These are phyloP conservation scores for Suillus brevipes DNA, from an alignment of 768 basidiomycete genomes.

Conservation along the genomic window DNA sequence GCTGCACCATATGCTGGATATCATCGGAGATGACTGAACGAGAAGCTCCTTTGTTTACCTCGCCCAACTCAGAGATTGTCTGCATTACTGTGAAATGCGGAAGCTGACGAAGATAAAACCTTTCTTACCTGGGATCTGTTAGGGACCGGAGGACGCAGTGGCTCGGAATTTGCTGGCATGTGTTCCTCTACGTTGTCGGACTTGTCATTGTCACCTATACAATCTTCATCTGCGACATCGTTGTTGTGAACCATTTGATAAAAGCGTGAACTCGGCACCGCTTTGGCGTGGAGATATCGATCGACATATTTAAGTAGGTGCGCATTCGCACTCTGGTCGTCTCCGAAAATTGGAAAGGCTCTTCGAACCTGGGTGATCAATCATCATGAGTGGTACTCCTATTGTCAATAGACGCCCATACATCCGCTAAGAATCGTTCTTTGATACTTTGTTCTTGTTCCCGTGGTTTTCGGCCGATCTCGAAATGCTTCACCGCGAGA, in stretches of 20 bases:
- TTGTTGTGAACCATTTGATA: not conserved
- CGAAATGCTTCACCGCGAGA: conserved; percentile 6
- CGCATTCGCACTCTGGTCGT: not conserved
- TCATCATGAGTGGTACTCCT: not conserved
- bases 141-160: not conserved
- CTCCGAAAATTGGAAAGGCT: not conserved
- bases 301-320: not conserved
- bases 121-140: not conserved
- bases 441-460: conserved; percentile 1
- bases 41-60: not conserved
- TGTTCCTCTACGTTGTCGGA: not conserved
- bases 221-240: too few relatives aligned
- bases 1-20: not conserved
- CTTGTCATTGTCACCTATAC: not conserved
- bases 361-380: not conserved
- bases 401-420: not conserved
- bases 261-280: not conserved
- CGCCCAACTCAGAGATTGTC: not conserved
- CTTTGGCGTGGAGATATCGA: not conserved
- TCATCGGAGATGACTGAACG: not conserved
- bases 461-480: conserved; percentile 1
- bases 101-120: not conserved
- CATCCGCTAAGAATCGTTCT: conserved; percentile 5
- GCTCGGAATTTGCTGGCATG: not conserved
- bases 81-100: not conserved